Base-by-base conservation (phyloP, 1,284 basidiomycete genomes). In the Austropuccinia psidii region DNA sequence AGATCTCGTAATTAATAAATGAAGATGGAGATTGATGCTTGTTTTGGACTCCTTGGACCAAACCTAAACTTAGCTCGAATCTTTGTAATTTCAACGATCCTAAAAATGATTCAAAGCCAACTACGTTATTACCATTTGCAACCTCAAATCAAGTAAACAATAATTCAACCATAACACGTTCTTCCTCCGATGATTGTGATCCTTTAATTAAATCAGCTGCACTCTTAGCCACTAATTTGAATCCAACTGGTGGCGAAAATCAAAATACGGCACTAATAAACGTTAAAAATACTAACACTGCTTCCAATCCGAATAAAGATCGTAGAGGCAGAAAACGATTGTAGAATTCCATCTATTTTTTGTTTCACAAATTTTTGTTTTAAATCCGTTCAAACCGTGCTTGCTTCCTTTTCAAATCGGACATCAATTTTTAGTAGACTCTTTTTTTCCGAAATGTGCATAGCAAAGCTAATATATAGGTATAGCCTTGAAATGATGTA, bases 291-390 rank as follows among this genome's bases (percentile, higher is more conserved):
- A 50, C n/a, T 31, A n/a, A 31, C 8, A 49, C 41, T 29, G 33
- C 31, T 21, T 11, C 55, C 0, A 35, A 47, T 33, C 62, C 31
- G 4, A 49, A 39, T 39, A 72, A 72, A 72, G 68, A 72, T 54
- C 68, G 68, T 39, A 52, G 68, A 62, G 68, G 68, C 35, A 24
- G 68, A 35, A 72, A 72, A 54, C 39, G 68, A 17, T 54, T 72
- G 35, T 72, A 21, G 54, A 35, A 21, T 41, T 41, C 45, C n/a
- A n/a, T n/a, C n/a, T n/a, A n/a, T n/a, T 1, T 41, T 37, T 4
- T 37, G 19, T 15, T 31, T 24, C 6, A 11, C 13, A 35, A 21
- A 21, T 15, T 21, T 58, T 5, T 57, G n/a, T n/a, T n/a, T n/a
- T n/a, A n/a, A n/a, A n/a, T n/a, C n/a, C n/a, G n/a, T n/a, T n/a